A percentile compares a stretch with the other conserved stretches of the same genome.
Conservation (phyloP, 2,329 filamentous ascomycete species). For the Talaromyces verruculosus region DNA sequence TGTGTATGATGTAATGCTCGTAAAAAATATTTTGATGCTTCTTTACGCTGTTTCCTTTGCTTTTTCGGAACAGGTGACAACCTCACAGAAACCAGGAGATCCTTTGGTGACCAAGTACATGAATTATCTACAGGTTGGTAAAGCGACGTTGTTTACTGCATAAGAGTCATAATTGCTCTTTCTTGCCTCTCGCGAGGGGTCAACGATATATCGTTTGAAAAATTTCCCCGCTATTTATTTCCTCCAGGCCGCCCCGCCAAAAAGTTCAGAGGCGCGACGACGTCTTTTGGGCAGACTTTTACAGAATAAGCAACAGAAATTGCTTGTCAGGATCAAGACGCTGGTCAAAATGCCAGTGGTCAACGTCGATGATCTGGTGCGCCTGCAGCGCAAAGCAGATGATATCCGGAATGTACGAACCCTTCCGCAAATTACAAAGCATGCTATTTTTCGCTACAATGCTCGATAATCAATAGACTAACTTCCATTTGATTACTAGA, state of each 20-base stretch:
- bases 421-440: not conserved
- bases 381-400: conserved; percentile 81
- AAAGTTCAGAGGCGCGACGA: not conserved
- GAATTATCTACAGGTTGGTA: not conserved
- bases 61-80: not conserved
- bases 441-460: not conserved
- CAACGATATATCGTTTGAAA: conserved; percentile 4
- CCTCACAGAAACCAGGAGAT: not conserved
- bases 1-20: conserved; percentile 14
- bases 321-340: conserved; percentile 4
- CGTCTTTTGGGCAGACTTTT: not conserved
- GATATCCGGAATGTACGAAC: conserved; percentile 84
- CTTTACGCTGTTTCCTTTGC: not conserved
- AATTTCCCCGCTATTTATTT: conserved; percentile 16
- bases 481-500: conserved; percentile 52
- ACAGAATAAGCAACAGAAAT: not conserved
- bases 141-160: conserved; percentile 4
- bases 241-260: conserved; percentile 4
- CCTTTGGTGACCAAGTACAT: not conserved
- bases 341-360: conserved; percentile 77
- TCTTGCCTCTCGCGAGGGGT: not conserved
- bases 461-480: not conserved
- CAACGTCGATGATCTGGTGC: conserved; percentile 82
- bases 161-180: conserved; percentile 22
- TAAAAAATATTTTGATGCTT: conserved; percentile 6